These are phyloP conservation scores for Acanthamoeba castellanii DNA, from an alignment of 208 protist species.

Conservation along the genomic window DNA sequence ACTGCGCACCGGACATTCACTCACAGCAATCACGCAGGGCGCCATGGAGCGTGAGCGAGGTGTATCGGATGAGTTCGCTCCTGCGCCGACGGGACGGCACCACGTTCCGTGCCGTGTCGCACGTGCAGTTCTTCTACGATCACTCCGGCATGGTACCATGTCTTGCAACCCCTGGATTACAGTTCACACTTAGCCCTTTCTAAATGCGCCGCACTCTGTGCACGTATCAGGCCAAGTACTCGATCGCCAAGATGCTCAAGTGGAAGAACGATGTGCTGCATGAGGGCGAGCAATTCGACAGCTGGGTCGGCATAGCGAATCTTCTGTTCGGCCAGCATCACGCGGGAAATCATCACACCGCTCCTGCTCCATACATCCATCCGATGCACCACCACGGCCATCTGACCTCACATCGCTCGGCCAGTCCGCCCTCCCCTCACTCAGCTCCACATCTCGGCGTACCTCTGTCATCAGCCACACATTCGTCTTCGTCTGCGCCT, in stretches of 20 bases:
- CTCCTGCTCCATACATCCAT: not conserved
- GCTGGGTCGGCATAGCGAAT: not conserved
- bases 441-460: not conserved
- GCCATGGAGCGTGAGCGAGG: not conserved
- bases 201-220: not conserved
- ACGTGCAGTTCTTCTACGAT: constrained; percentile 53
- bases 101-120: not conserved
- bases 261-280: constrained; percentile 27
- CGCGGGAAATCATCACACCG: not conserved
- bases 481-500: not conserved
- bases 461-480: not conserved
- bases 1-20: not conserved
- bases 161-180: not conserved
- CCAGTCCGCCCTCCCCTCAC: not conserved
- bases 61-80: not conserved
- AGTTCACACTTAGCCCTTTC: not conserved
- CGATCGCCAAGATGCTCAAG: not conserved
- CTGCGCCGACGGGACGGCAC: not conserved
- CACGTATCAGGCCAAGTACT: not conserved
- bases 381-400: not conserved
- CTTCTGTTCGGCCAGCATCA: not conserved
- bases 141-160: not conserved
- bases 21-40: not conserved
- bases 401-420: not conserved
- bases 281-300: not conserved